Evolutionary conservation across 148 eudicot genomes (phyloP), one percentile per base, ranked within the genome.

Genomic region (Selenicereus undatus): DNA sequence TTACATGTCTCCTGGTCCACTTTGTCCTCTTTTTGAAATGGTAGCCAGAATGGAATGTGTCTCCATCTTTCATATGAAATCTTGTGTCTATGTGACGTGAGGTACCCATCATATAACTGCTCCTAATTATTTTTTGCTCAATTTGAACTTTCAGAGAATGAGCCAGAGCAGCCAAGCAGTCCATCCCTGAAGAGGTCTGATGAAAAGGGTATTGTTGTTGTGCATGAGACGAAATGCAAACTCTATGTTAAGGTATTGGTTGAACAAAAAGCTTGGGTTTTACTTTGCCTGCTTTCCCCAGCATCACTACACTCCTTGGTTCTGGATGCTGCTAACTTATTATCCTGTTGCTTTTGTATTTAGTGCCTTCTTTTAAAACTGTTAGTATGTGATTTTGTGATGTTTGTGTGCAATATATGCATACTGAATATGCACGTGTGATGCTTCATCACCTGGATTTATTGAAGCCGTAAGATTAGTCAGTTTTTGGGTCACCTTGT

Each of bases 171-270:
- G 83, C 97, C 98, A 60, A 89, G 99, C 86, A 97, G 98, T 86
- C 99, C 98, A 78, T 94, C 99, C 71, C 86, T 92, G 81, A 91
- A 92, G 84, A 94, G 88, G 83, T 86, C 91, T 8, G 93, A 94
- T 87, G 98, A 94, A 81, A 87, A 91, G 87, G 98, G 99, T 75
- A 84, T 92, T 76, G 75, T 39, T 74, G 89, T 90, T 12, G 99
- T 94, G 26, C 97, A 96, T 82, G 98, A 96, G 88, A 92, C 91
- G 78, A 97, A 92, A 89, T 97, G 99, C 89, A 94, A 92, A 82
- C 95, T 94, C 73, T 97, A 91, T 85, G 83, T 94, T 13, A 97
- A 97, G 98, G 97, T 94, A 90, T 75, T 71, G 73, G 43, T 36
- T 68, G 32, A 26, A 70, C 11, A 10, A 39, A 7, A 22, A 26